Evolutionary conservation across 129 eudicot species (phyloP).

Genomic region (Saussurea involucrata): DNA sequence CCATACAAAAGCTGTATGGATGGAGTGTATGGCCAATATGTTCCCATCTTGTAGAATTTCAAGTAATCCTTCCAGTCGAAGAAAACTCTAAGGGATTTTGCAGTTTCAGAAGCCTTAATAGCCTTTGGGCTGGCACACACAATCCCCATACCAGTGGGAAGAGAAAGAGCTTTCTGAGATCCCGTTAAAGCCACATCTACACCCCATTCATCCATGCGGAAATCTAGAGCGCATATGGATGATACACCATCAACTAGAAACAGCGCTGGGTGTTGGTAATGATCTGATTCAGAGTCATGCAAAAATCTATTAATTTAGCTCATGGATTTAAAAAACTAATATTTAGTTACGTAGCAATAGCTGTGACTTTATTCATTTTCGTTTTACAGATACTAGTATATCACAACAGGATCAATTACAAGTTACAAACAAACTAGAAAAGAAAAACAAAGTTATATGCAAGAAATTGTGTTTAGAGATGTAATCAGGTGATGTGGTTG

Average conservation of each 20-base stretch:
- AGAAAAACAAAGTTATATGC: neutral
- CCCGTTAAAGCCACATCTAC: slow-evolving; percentile 96
- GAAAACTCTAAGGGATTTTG: slow-evolving; percentile 86
- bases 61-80: slow-evolving; percentile 96
- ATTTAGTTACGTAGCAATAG: neutral
- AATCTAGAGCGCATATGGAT: slow-evolving; percentile 95
- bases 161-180: slow-evolving; percentile 98
- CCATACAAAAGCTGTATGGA: slow-evolving; percentile 94
- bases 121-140: slow-evolving; percentile 98
- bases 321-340: neutral
- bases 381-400: neutral
- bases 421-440: neutral
- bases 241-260: slow-evolving; percentile 95
- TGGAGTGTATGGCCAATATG: slow-evolving; percentile 99
- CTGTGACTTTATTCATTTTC: neutral
- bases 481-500: slow-evolving; percentile 2
- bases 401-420: neutral
- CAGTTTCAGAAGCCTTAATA: slow-evolving; percentile 77
- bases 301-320: neutral
- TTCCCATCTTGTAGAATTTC: slow-evolving; percentile 94
- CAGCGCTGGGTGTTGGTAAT: slow-evolving; percentile 94
- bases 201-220: slow-evolving; percentile 99
- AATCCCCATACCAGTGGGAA: slow-evolving; percentile 94
- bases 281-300: slow-evolving; percentile 44
- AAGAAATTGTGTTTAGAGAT: too few species aligned